A percentile compares a stretch with the other conserved stretches of the same genome.
These are phyloP conservation scores for Mucor piriformis DNA, from an alignment of 371 early-diverging fungal species.

Conservation along the genomic window DNA sequence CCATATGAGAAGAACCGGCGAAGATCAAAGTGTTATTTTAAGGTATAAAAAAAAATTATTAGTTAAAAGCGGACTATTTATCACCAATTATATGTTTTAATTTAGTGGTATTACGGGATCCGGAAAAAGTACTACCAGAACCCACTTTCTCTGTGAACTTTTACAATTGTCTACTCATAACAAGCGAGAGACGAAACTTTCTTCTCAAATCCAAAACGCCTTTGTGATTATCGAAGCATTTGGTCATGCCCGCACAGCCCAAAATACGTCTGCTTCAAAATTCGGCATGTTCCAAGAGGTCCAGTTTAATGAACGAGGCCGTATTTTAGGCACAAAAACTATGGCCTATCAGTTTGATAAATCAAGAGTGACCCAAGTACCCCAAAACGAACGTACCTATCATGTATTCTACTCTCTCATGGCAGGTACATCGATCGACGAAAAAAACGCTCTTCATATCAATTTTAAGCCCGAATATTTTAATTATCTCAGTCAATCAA, in stretches of 20 bases:
- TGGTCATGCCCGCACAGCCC: constrained; percentile 72
- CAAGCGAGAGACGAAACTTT: constrained; percentile 74
- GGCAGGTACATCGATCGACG: constrained; percentile 54
- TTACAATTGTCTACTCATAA: constrained; percentile 68
- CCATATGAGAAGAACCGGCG: constrained; percentile 79
- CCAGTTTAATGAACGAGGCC: constrained; percentile 85
- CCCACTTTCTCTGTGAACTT: constrained; percentile 69
- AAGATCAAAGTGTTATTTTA: constrained; percentile 74
- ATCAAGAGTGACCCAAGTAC: constrained; percentile 65
- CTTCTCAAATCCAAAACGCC: constrained; percentile 71
- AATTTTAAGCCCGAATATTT: constrained; percentile 46
- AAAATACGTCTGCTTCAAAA: constrained; percentile 76
- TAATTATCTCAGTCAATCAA: constrained; percentile 41
- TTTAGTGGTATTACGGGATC: constrained; percentile 82
- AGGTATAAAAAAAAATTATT: constrained; percentile 48
- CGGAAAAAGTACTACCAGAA: constrained; percentile 77
- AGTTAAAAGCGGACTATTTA: not conserved
- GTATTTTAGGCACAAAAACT: constrained; percentile 84
- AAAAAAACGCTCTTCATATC: constrained; percentile 49
- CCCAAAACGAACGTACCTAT: constrained; percentile 72
- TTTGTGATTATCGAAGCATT: constrained; percentile 74
- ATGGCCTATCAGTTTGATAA: constrained; percentile 90
- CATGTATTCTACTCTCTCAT: constrained; percentile 89
- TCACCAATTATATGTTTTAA: not conserved
- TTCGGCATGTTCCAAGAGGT: constrained; percentile 83